Evolutionary conservation across 2,329 filamentous ascomycete genomes (phyloP).

Genomic region (Colletotrichum euphorbiae): DNA sequence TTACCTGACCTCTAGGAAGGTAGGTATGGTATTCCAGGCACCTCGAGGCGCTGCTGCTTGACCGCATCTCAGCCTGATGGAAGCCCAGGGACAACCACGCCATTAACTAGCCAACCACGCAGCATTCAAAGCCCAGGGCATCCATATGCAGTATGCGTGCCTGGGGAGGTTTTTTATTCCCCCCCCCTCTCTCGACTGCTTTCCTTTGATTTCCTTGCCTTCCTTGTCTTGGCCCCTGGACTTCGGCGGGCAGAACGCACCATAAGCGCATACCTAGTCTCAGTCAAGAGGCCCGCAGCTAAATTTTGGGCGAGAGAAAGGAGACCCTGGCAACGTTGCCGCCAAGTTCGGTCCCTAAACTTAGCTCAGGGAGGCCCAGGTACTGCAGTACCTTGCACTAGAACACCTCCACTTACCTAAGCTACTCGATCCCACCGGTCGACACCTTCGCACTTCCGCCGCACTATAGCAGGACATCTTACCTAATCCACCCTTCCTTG

Average conservation of each 20-base stretch:
- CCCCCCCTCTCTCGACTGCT: neutral
- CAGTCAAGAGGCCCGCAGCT: slow-evolving; percentile 7
- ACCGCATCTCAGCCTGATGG: neutral
- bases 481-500: neutral
- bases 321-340: slow-evolving; percentile 25
- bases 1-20: too few species aligned
- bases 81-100: slow-evolving; percentile 13
- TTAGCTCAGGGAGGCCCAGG: slow-evolving; percentile 7
- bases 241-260: slow-evolving; percentile 27
- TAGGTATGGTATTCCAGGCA: neutral
- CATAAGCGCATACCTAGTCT: slow-evolving; percentile 33
- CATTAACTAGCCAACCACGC: slow-evolving; percentile 4
- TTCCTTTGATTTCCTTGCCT: slow-evolving; percentile 3
- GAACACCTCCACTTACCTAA: too few species aligned
- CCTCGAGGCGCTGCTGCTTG: neutral
- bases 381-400: slow-evolving; percentile 17
- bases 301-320: slow-evolving; percentile 20
- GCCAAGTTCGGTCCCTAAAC: slow-evolving; percentile 20
- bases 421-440: neutral
- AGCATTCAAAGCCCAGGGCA: neutral
- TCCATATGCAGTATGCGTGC: slow-evolving; percentile 7
- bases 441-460: neutral
- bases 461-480: neutral
- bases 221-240: slow-evolving; percentile 29
- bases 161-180: neutral